A percentile compares a stretch with the other conserved stretches of the same genome.
Evolutionary conservation across 805 yeast species (phyloP).

Genomic region (Candida gorgasii): DNA sequence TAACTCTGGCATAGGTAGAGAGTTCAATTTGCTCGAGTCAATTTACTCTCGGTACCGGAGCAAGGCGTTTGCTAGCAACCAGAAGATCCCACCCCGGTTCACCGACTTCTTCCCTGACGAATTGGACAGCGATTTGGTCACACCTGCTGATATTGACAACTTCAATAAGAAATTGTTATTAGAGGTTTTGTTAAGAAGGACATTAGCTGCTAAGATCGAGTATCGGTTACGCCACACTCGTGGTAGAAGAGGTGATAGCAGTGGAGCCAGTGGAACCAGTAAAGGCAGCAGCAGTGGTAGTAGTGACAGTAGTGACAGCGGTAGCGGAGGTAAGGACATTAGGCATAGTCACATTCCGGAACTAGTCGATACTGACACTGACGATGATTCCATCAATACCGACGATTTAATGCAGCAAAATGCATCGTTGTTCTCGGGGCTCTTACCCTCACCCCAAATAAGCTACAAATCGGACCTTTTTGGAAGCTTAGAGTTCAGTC

Average conservation of each 20-base stretch:
- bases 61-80: conserved; percentile 24
- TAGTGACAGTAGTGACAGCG: not conserved
- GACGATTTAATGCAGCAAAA: conserved; percentile 32
- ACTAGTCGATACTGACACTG: conserved; percentile 18
- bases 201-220: conserved; percentile 42
- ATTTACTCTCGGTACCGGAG: conserved; percentile 30
- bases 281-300: not conserved
- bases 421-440: conserved; percentile 31
- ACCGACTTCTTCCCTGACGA: conserved; percentile 32
- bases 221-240: conserved; percentile 30
- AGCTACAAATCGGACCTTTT: conserved; percentile 31
- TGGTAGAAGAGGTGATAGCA: not conserved
- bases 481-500: conserved; percentile 20
- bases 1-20: conserved; percentile 4
- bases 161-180: conserved; percentile 33
- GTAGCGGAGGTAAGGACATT: conserved; percentile 8
- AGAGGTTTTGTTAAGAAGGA: conserved; percentile 40
- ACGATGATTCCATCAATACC: conserved; percentile 25
- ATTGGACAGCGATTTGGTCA: conserved; percentile 21
- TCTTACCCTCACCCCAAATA: conserved; percentile 43
- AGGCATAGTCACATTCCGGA: conserved; percentile 18
- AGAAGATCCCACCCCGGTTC: conserved; percentile 26
- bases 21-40: conserved; percentile 19
- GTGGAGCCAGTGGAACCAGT: not conserved
- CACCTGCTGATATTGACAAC: conserved; percentile 25